Base-by-base conservation (phyloP, 495 filamentous ascomycete species). In the Penicillium turbatum region DNA sequence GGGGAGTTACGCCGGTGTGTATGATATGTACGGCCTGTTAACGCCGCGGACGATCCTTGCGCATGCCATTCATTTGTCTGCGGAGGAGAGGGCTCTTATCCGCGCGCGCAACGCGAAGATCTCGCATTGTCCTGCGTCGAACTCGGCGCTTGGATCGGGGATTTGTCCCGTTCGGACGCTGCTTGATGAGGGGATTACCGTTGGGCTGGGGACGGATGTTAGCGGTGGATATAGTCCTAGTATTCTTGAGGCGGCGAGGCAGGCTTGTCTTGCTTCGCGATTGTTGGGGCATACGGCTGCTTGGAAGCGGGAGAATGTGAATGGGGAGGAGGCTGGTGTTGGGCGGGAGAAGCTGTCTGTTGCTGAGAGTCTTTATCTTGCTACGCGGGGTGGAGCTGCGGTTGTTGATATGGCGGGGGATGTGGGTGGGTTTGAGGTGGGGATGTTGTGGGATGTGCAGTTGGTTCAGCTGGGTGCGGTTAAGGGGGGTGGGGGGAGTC, bases 391-490 rank as follows among this genome's bases (percentile, higher is more conserved):
- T 9, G 92, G 91, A 0, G 91, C 92, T 0, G 71, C 81, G 44
- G 88, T 90, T 43, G 76, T 95, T 0, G 87, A 88, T 27, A 69
- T 96, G 46, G 78, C 74, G 19, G 75, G 74, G 6, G 81, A 74
- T 55, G 77, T 96, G 17, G 91, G 91, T 5, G 80, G 70, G 7
- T 95, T 96, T 70, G 88, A 86, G 55, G 79, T 85, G 1, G 91
- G 90, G n/a, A 92, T 83, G 88, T 79, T 88, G 59, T 96, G 85
- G 83, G 91, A 96, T 79, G 89, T 87, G 59, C 86, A 93, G 72
- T 71, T 93, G 59, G 74, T 95, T 36, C 72, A 79, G n/a, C 63
- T 92, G 19, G 79, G 80, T 78, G 3, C 61, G 52, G 56, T 62
- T 11, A 37, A 27, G 13, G 43, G 53, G 21, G 21, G 12, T 2